Percentiles rank a stretch among this genome's conserved stretches.
phyloP scores from a whole-genome alignment of 805 yeast species.

The Wickerhamiella musiphila region DNA sequence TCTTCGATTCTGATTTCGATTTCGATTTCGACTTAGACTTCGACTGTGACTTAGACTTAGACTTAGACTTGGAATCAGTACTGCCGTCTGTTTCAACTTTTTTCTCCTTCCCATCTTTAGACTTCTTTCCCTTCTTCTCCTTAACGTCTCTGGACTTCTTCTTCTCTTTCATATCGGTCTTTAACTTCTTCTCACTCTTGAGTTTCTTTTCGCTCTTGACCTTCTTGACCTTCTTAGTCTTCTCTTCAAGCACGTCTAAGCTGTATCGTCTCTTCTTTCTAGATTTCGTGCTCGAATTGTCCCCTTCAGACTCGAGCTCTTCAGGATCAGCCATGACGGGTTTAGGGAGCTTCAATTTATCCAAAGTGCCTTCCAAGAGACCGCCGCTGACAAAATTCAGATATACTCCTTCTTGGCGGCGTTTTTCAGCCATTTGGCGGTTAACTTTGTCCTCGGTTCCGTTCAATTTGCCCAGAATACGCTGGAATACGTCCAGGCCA shows the following conservation, averaged over 20 bases:
- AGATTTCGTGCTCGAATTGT: no score
- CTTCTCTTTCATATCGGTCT: constrained; percentile 16
- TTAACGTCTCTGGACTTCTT: constrained; percentile 17
- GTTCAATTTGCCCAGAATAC: constrained; percentile 73
- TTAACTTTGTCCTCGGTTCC: constrained; percentile 50
- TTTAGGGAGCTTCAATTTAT: constrained; percentile 20
- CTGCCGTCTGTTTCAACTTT: constrained; percentile 18
- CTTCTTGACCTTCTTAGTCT: constrained; percentile 14
- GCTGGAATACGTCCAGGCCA: constrained; percentile 85
- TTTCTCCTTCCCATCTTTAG: constrained; percentile 19
- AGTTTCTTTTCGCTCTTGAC: constrained; percentile 17
- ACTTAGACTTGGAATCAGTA: constrained; percentile 17
- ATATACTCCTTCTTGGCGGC: constrained; percentile 49
- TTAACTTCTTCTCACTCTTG: constrained; percentile 15
- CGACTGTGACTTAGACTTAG: constrained; percentile 7
- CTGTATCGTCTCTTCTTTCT: constrained; percentile 7
- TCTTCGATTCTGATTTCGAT: constrained; percentile 2
- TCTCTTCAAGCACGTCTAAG: constrained; percentile 15
- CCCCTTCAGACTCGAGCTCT: no score
- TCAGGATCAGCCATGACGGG: not conserved
- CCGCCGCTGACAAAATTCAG: constrained; percentile 81
- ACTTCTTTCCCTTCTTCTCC: constrained; percentile 18
- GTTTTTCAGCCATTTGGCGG: constrained; percentile 41
- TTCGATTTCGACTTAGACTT: not conserved
- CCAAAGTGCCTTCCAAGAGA: constrained; percentile 69